Percentiles rank a stretch among this genome's conserved stretches.
Evolutionary conservation across 306 rosid genomes (phyloP).

Genomic region (Cucurbita maxima): DNA sequence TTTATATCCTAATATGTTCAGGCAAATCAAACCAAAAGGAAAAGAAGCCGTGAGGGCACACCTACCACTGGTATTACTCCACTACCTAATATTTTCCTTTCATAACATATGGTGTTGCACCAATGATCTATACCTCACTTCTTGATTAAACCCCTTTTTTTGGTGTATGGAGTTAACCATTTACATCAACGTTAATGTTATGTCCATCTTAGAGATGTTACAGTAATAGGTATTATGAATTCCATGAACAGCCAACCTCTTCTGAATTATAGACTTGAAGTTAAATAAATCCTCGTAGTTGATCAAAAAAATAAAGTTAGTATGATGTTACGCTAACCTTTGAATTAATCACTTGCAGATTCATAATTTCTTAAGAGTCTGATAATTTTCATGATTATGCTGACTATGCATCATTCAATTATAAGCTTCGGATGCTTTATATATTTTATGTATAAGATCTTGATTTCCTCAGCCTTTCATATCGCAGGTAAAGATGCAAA

Average conservation of each 20-base stretch:
- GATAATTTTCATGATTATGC: background rate
- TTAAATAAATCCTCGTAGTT: background rate
- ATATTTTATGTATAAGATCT: background rate
- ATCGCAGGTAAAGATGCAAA: constrained; percentile 49
- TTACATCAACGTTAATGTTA: background rate
- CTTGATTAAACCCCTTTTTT: no score
- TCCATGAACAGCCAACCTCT: background rate
- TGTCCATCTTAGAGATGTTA: background rate
- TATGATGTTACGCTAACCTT: background rate
- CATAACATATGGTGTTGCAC: background rate
- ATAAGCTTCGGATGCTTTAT: background rate
- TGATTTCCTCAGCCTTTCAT: background rate
- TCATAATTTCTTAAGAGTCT: background rate
- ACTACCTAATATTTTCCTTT: background rate
- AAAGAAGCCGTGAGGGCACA: constrained; percentile 73
- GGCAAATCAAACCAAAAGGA: constrained; percentile 55
- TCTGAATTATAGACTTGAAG: background rate
- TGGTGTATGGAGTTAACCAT: background rate
- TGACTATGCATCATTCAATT: background rate
- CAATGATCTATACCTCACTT: background rate
- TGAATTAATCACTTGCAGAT: background rate
- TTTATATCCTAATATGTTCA: constrained; percentile 25
- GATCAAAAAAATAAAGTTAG: background rate
- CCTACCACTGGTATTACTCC: constrained; percentile 52
- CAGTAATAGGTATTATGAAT: background rate